Conservation (phyloP, 176 grass and related monocot species). For the Tillandsia fasciculata region DNA sequence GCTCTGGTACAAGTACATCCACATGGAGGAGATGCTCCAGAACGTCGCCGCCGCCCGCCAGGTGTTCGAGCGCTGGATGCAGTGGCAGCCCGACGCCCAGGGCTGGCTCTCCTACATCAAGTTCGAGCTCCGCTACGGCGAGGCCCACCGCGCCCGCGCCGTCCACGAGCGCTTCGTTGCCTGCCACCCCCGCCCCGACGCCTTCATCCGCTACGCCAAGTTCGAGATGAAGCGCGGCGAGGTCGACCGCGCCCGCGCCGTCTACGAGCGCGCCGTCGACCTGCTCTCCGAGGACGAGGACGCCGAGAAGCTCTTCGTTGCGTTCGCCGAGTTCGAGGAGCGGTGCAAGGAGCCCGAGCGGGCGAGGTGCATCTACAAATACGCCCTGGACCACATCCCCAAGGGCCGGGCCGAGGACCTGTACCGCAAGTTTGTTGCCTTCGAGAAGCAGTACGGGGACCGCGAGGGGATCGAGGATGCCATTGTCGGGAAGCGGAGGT, state of each 20-base stretch:
- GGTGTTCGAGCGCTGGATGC: constrained; percentile 91
- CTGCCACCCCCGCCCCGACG: constrained; percentile 41
- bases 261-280: constrained; percentile 16
- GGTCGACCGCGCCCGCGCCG: background rate
- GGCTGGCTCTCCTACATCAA: constrained; percentile 84
- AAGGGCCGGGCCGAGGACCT: constrained; percentile 69
- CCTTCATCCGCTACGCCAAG: constrained; percentile 57
- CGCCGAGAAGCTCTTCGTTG: constrained; percentile 18
- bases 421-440: constrained; percentile 59
- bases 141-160: constrained; percentile 38
- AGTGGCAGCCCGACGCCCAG: constrained; percentile 45
- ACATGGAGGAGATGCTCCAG: constrained; percentile 79
- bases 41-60: constrained; percentile 58
- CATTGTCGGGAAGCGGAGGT: constrained; percentile 55
- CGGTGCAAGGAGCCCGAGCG: constrained; percentile 18
- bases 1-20: constrained; percentile 89
- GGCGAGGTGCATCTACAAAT: constrained; percentile 16
- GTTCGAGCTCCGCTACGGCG: constrained; percentile 61
- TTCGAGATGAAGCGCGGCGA: constrained; percentile 86
- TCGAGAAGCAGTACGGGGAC: constrained; percentile 66
- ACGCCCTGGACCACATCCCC: constrained; percentile 12
- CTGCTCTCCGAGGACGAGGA: constrained; percentile 18
- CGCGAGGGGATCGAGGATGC: constrained; percentile 53
- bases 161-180: constrained; percentile 62
- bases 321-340: constrained; percentile 29